Evolutionary conservation across 441 rosid species (phyloP), one percentile per base, ranked within the genome.

Genomic region (Pelargonium cotyledonis): DNA sequence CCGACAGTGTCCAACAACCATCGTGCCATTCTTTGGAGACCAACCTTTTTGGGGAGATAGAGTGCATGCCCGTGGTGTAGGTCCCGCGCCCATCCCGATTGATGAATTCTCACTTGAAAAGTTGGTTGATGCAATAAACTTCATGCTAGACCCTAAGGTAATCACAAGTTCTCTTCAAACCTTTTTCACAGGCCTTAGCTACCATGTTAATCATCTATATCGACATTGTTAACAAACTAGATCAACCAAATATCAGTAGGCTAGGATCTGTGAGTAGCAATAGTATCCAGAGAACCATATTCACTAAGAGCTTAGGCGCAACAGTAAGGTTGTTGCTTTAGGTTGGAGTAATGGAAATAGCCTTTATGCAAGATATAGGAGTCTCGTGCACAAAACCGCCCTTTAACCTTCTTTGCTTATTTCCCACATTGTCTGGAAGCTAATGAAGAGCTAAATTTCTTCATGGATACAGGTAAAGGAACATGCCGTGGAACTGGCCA

Each of bases 11-110:
- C 86, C 86, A 1, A 82, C 84, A 43, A 75, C 86, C 10, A 70
- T 82, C 46, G 84, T 80, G 15, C 84, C 86, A 49, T 82, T 82
- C 79, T 82, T 82, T 35, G 86, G 86, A 40, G 86, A 82, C 75
- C 86, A 82, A 58, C 80, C 79, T 2, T 82, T 82, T 53, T 82
- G 86, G 86, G 86, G 84, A 70, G 84, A 82, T 26, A 74, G 72
- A 63, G 86, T 82, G 51, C 77, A 80, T 71, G 80, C 77, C 3
- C 76, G 78, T 70, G 80, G 83, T 65, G 77, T 82, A 18, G 84
- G 86, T 1, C 86, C 86, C 23, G 70, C 70, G 1, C 86, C 86
- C 16, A 78, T 82, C 38, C 80, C 78, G 9, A 55, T 82, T n/a
- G 86, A 80, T 6, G 82, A 72, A 18, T 80, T 82, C 44, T 75